Conservation (phyloP, 73 alveolate genomes). For the Paramecium primaurelia region DNA sequence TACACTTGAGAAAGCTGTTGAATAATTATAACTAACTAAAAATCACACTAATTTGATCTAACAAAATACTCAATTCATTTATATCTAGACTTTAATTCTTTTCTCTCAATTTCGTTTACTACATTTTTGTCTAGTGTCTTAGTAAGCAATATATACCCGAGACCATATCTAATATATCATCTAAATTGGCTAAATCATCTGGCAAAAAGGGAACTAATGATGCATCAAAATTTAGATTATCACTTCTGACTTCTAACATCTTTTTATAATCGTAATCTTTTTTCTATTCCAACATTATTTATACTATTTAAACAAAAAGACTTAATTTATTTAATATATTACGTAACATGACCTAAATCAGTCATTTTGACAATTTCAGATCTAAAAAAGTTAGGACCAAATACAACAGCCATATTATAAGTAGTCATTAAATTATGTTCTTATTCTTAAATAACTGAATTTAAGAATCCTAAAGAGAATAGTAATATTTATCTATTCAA, state of each 20-base stretch:
- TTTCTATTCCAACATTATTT: background rate
- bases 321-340: background rate
- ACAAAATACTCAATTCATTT: background rate
- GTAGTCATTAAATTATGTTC: conserved; percentile 26
- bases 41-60: background rate
- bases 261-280: background rate
- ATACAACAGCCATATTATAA: conserved; percentile 43
- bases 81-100: background rate
- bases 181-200: background rate
- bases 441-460: background rate
- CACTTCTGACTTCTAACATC: background rate
- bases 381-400: conserved; percentile 38
- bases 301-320: background rate
- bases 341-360: conserved; percentile 22
- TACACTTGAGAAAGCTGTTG: background rate
- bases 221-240: background rate
- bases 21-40: background rate
- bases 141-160: background rate
- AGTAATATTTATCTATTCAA: background rate
- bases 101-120: background rate
- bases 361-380: conserved; percentile 5
- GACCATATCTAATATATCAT: background rate
- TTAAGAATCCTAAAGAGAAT: background rate
- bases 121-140: background rate
- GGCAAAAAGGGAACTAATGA: background rate